Evolutionary conservation across 2,329 filamentous ascomycete species (phyloP), one percentile per base, ranked within the genome.

Genomic region (Beauveria medogensis): DNA sequence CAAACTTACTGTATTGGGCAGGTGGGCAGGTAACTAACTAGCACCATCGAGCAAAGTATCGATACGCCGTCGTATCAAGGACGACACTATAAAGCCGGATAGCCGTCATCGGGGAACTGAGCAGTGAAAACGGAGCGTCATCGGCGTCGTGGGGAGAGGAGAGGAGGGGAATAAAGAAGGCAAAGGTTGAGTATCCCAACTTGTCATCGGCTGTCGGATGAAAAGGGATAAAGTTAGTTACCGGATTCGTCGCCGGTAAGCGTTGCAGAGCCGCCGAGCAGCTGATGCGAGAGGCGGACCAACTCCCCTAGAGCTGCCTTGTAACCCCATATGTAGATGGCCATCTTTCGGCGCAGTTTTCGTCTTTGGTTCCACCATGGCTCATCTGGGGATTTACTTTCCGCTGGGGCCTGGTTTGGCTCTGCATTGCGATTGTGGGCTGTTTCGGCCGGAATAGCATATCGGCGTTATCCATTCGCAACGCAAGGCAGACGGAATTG

Each of bases 1-100:
- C 4, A n/a, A 48, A 54, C 50, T 60, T 60, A 55, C 58, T 60
- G 16, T 16, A 48, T 60, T 30, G 41, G 58, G 50, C 58, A 60
- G 58, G 58, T 60, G 28, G 8, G 28, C 28, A 24, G 24, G 24
- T 24, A 24, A 24, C 24, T 24, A 30, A 10, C 9, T 30, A 60
- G 41, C 48, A 47, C 30, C 14, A 9, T 14, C 5, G 24, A 59
- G 37, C 47, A 52, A 30, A 44, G 22, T 47, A 14, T 18, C 24
- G 12, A 51, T 43, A 8, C 37, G 24, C n/a, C 16, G 40, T 28
- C n/a, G 24, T 22, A 37, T 37, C 26, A 37, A 52, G 28, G n/a
- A 48, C 22, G 26, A 20, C 41, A 54, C 58, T 48, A 55, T 16
- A 43, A 43, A 55, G 58, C 58, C 58, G 58, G 20, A 41, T 55